A percentile compares a stretch with the other conserved stretches of the same genome.
phyloP scores from a whole-genome alignment of 2,329 filamentous ascomycete species.

The Remersonia thermophila region DNA sequence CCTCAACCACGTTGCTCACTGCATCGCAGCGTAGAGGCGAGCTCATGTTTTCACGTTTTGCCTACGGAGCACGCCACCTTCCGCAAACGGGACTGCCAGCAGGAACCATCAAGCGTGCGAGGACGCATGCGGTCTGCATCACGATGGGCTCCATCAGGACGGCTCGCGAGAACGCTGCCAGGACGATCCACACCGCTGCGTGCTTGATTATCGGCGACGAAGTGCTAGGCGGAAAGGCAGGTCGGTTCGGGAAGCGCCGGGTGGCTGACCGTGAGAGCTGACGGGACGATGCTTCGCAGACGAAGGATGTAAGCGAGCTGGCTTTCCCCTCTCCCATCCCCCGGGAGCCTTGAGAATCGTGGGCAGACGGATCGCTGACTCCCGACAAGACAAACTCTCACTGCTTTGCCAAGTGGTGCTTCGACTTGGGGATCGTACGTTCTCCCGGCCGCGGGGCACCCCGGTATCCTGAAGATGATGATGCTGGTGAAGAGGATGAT shows the following conservation, averaged over 20 bases:
- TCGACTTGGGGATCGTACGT: constrained; percentile 46
- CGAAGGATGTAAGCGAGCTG: constrained; percentile 17
- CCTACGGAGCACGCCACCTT: constrained; percentile 62
- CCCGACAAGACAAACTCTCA: constrained; percentile 45
- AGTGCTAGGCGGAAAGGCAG: constrained; percentile 84
- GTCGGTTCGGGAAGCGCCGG: constrained; percentile 12
- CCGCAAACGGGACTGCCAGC: constrained; percentile 23
- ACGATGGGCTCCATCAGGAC: constrained; percentile 36
- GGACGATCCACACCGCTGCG: constrained; percentile 76
- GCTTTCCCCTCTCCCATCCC: too few species aligned
- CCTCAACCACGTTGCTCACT: too few species aligned
- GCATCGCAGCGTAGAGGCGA: too few species aligned
- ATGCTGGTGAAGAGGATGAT: too few species aligned
- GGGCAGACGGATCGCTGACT: constrained; percentile 19
- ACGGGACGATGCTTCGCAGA: constrained; percentile 10
- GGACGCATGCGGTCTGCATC: constrained; percentile 8
- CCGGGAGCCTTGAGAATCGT: too few species aligned
- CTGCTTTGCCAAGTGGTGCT: constrained; percentile 54
- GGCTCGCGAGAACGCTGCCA: constrained; percentile 43
- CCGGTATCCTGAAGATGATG: too few species aligned
- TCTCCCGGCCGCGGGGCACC: neutral
- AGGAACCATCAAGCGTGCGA: neutral
- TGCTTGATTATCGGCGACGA: constrained; percentile 97
- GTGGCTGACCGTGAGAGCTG: neutral
- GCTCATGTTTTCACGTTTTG: constrained; percentile 64